These are phyloP conservation scores for Amorphotheca resinae DNA, from an alignment of 495 filamentous ascomycete genomes.

Conservation along the genomic window DNA sequence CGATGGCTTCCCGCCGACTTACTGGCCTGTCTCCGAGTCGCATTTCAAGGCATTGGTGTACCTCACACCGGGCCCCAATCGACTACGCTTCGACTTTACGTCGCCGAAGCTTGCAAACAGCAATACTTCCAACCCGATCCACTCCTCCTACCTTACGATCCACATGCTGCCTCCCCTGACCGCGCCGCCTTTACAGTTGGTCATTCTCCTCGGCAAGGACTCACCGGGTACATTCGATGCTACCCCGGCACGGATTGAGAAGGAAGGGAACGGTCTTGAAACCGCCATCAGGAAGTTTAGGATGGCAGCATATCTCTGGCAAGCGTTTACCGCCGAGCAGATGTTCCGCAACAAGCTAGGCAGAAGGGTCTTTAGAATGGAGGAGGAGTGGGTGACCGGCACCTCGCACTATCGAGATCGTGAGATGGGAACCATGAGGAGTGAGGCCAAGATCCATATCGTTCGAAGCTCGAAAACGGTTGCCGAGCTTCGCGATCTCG, in stretches of 20 bases:
- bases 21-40: constrained; percentile 76
- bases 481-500: constrained; percentile 64
- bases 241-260: constrained; percentile 56
- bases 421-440: constrained; percentile 59
- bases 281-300: constrained; percentile 74
- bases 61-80: constrained; percentile 78
- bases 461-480: constrained; percentile 74
- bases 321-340: constrained; percentile 88
- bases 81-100: constrained; percentile 70
- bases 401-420: constrained; percentile 60
- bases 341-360: constrained; percentile 83
- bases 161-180: constrained; percentile 72
- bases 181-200: constrained; percentile 70
- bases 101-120: constrained; percentile 66
- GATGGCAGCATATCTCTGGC: constrained; percentile 90
- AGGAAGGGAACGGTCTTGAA: constrained; percentile 70
- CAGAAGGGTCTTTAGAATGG: constrained; percentile 72
- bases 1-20: constrained; percentile 65
- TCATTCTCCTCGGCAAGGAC: constrained; percentile 73
- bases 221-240: constrained; percentile 81
- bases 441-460: constrained; percentile 78
- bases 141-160: constrained; percentile 66
- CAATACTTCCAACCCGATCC: constrained; percentile 52
- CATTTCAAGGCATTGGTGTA: constrained; percentile 84
- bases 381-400: constrained; percentile 84